Base-by-base conservation (phyloP, 192 early-diverging fungal genomes). In the Dispira parvispora region DNA sequence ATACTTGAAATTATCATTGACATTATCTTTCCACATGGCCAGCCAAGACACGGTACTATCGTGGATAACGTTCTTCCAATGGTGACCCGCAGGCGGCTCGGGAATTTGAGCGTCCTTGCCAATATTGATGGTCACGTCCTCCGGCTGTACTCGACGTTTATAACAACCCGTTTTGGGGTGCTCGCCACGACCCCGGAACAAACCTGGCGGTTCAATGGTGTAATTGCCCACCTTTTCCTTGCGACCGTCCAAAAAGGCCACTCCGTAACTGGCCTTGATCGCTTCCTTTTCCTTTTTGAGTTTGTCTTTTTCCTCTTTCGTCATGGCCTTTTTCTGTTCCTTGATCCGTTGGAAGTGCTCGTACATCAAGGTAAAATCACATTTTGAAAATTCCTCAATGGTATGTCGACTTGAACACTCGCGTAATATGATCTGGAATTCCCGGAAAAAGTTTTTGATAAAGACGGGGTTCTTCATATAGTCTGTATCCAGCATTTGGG, bases 181-280 rank as follows among this genome's bases (percentile, higher is more conserved):
- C 50, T 87, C 83, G 38, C 95, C 95, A 55, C 96, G 87, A n/a
- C 96, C 96, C 67, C 92, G 85, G 78, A 98, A 98, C 61, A 98
- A 73, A 46, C 83, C 84, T 26, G 96, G 96, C 45, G 96, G 96
- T 76, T 98, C 96, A 70, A 96, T 94, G 23, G 91, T 71, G 72
- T 87, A 98, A 77, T 96, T 97, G 21, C 96, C 96, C 44, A 98
- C 87, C 69, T 97, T 96, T 72, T 98, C 94, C 67, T 89, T 93
- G 25, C 91, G 80, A 2, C 91, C 90, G 67, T 98, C 88, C 12
- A 98, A 67, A 21, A 75, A 42, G 62, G 88, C 89, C 67, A 67
- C 78, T 13, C 83, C 79, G 67, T 82, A 98, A n/a, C 71, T 76
- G 25, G 86, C 86, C 47, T 98, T 92, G 10, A 89, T 43, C 47